Base-by-base conservation (phyloP, 176 grass and related monocot species). In the Eleusine indica region DNA sequence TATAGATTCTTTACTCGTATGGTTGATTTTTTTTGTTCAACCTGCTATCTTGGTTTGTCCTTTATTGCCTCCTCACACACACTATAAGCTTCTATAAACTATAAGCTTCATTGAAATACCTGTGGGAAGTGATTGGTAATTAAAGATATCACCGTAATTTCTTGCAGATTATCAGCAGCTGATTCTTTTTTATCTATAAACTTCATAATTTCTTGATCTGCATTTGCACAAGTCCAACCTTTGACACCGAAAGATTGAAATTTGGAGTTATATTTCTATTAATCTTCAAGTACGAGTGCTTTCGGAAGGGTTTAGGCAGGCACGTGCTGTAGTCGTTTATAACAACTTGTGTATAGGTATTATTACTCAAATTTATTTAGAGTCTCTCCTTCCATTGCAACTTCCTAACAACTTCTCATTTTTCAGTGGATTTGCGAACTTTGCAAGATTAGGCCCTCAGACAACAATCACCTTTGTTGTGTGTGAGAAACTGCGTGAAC, bases 401-500 rank as follows among this genome's bases (percentile, higher is more conserved):
- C 21, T 80, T 81, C 2, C 68, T 89, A 70, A 92, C 28, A 68
- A 56, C 1, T 17, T 52, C 21, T 67, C 57, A 7, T 67, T 80
- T 82, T 82, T 69, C 89, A 99, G 93, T 25, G 96, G 96, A 35
- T 94, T 87, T 82, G 93, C 91, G 32, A 96, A 84, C 41, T 95
- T 99, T 72, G 96, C 93, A 35, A 93, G 91, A 87, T 85, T 99
- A 89, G 93, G 91, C 44, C 96, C 93, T 57, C 93, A 96, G 84
- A 96, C 93, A 70, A 86, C 90, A 67, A 94, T 99, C 75, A 99
- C 91, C 63, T 92, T 98, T 47, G 69, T 96, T 53, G 78, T 85
- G 32, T 98, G 87, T n/a, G 96, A 99, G 84, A 94, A 96, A 71
- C 74, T 99, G 53, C 88, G 96, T 0, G 74, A 89, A 82, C 83